Conservation (phyloP, 306 rosid species). For the Morella rubra region DNA sequence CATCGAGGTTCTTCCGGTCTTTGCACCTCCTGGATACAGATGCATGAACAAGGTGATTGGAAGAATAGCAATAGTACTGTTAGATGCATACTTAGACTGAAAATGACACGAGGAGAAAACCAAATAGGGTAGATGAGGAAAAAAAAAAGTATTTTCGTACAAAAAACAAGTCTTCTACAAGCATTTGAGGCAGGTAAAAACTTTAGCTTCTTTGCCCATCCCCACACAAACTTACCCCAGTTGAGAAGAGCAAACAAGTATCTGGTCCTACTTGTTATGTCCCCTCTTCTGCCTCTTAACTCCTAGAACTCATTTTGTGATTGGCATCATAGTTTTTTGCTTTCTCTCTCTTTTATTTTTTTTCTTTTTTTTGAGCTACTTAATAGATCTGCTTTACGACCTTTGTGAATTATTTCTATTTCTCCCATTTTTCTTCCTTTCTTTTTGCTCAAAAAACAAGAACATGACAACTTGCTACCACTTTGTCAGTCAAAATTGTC, state of each 20-base stretch:
- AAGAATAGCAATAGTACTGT: neutral
- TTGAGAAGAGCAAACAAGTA: neutral
- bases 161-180: neutral
- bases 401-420: neutral
- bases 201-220: neutral
- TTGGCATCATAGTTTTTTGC: neutral
- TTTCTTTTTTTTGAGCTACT: neutral
- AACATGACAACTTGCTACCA: neutral
- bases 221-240: neutral
- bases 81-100: neutral
- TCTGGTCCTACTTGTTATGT: neutral
- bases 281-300: neutral
- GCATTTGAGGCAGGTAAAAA: neutral
- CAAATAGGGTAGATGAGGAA: neutral
- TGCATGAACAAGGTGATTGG: constrained; percentile 1
- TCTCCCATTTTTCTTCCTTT: neutral
- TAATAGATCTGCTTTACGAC: neutral
- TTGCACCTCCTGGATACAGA: constrained; percentile 51
- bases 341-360: too few relatives aligned
- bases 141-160: neutral
- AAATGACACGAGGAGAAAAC: constrained; percentile 12
- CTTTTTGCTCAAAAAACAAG: neutral
- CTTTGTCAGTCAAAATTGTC: neutral
- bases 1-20: constrained; percentile 49
- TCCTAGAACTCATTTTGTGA: neutral